These are phyloP conservation scores for Westerdykella ornata DNA, from an alignment of 2,329 filamentous ascomycete genomes.

Conservation along the genomic window DNA sequence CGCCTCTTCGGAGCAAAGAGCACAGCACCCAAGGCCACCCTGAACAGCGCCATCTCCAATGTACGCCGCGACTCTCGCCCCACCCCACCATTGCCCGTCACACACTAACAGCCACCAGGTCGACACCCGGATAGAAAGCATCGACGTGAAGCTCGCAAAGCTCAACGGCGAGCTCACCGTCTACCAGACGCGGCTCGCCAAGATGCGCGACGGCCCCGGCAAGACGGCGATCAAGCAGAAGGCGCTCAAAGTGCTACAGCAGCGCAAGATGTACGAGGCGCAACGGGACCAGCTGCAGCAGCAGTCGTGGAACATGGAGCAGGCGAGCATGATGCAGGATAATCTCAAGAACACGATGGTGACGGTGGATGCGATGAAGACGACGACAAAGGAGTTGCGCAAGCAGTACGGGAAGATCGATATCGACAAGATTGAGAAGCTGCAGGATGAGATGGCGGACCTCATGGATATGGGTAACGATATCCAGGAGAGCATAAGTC, in stretches of 20 bases:
- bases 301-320: constrained; percentile 99
- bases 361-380: constrained; percentile 95
- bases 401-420: constrained; percentile 97
- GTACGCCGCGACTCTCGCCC: constrained; percentile 42
- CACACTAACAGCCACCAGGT: constrained; percentile 45
- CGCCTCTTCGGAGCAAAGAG: constrained; percentile 87
- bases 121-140: constrained; percentile 72
- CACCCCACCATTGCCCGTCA: constrained; percentile 2
- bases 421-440: constrained; percentile 90
- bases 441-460: constrained; percentile 99
- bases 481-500: constrained; percentile 87
- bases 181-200: constrained; percentile 79
- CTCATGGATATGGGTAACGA: constrained; percentile 96
- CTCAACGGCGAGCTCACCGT: constrained; percentile 83
- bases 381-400: constrained; percentile 83
- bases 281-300: constrained; percentile 90
- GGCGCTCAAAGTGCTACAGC: constrained; percentile 86
- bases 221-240: constrained; percentile 91
- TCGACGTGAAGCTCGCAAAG: constrained; percentile 91
- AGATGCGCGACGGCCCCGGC: constrained; percentile 93
- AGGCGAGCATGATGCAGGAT: constrained; percentile 96
- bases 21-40: constrained; percentile 81
- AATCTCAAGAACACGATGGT: constrained; percentile 98
- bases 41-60: constrained; percentile 74
- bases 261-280: constrained; percentile 86